These are phyloP conservation scores for Artemisia argyi DNA, from an alignment of 129 eudicot genomes.

Conservation along the genomic window DNA sequence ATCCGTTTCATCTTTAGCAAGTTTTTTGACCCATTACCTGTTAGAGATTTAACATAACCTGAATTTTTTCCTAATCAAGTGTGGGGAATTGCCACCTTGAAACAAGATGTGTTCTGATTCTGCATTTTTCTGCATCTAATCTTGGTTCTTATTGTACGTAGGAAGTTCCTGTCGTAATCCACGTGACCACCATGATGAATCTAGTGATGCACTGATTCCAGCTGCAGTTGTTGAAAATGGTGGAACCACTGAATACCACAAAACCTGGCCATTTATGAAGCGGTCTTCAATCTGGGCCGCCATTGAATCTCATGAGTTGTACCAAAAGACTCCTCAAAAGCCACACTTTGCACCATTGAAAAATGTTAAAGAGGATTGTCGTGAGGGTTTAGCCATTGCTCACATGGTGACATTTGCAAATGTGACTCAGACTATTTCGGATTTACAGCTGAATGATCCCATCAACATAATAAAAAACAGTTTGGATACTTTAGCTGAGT, in stretches of 20 bases:
- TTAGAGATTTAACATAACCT: not conserved
- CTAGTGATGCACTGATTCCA: slow-evolving; percentile 9
- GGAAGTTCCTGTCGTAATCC: slow-evolving; percentile 12
- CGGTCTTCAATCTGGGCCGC: slow-evolving; percentile 41
- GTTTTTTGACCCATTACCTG: not conserved
- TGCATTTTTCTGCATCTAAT: not conserved
- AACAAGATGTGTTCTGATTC: not conserved
- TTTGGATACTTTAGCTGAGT: slow-evolving; percentile 31
- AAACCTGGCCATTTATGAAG: slow-evolving; percentile 37
- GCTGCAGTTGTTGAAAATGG: not conserved
- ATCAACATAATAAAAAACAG: slow-evolving; percentile 10
- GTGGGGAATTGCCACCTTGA: too few relatives aligned
- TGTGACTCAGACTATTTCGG: slow-evolving; percentile 23
- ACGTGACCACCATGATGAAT: not conserved
- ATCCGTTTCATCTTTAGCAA: not conserved
- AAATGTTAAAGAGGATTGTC: slow-evolving; percentile 19
- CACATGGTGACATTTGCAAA: slow-evolving; percentile 35
- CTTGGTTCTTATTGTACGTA: not conserved
- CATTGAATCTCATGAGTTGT: slow-evolving; percentile 31
- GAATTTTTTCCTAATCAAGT: too few relatives aligned
- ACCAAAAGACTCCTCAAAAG: slow-evolving; percentile 25
- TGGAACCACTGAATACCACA: slow-evolving; percentile 18
- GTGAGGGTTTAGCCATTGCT: slow-evolving; percentile 49
- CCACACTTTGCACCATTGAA: slow-evolving; percentile 39
- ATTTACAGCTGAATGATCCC: slow-evolving; percentile 31